A percentile compares a stretch with the other conserved stretches of the same genome.
Conservation (phyloP, 2,329 filamentous ascomycete species). For the Diaporthe citri region DNA sequence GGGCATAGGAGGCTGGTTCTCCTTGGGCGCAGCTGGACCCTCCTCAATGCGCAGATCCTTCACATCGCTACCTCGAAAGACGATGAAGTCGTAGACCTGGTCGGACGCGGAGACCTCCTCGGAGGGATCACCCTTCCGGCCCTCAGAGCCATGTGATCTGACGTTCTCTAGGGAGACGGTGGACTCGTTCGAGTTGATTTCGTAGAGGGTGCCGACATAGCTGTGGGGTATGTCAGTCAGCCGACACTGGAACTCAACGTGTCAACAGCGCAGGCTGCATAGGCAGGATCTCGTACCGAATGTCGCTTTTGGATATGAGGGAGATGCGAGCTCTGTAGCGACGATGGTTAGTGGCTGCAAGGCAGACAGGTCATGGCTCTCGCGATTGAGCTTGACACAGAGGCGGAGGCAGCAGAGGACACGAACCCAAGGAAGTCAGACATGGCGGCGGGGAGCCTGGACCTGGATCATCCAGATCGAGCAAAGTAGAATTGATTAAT, state of each 20-base stretch:
- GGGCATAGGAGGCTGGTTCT: constrained; percentile 83
- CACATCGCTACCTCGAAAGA: constrained; percentile 97
- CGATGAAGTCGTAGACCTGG: constrained; percentile 97
- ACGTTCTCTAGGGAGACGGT: constrained; percentile 98
- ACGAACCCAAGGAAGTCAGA: constrained; percentile 72
- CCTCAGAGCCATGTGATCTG: constrained; percentile 93
- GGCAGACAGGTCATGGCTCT: not conserved
- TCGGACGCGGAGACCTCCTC: constrained; percentile 88
- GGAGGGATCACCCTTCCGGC: constrained; percentile 80
- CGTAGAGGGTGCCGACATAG: constrained; percentile 95
- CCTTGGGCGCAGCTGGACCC: constrained; percentile 77
- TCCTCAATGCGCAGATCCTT: constrained; percentile 97
- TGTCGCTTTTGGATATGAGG: constrained; percentile 96
- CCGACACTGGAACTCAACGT: constrained; percentile 28
- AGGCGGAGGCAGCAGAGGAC: constrained; percentile 40
- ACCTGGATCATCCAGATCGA: constrained; percentile 33
- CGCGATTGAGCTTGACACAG: constrained; percentile 40
- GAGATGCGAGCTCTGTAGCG: constrained; percentile 86
- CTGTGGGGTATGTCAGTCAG: constrained; percentile 63
- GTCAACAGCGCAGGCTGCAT: constrained; percentile 15
- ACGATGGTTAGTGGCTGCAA: constrained; percentile 48
- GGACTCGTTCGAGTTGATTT: constrained; percentile 97
- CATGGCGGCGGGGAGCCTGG: constrained; percentile 53
- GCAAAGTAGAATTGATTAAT: constrained; percentile 8
- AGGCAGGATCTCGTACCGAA: constrained; percentile 75